Evolutionary conservation across 2,329 filamentous ascomycete species (phyloP).

Genomic region (Aspergillaceae sp.): DNA sequence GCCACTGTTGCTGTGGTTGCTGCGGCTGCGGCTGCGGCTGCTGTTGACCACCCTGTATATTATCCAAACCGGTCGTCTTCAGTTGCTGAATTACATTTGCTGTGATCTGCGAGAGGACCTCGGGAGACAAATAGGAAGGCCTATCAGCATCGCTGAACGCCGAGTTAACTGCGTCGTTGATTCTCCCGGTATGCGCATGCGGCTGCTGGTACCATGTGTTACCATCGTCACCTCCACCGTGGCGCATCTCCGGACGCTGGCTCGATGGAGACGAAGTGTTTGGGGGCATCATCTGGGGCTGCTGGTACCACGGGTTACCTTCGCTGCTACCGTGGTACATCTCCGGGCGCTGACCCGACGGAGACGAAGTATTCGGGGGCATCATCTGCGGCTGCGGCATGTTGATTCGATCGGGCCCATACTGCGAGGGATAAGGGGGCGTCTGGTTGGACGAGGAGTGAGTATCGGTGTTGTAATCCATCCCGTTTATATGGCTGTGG

Average conservation of each 20-base stretch:
- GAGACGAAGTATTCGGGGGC: slow-evolving; percentile 8
- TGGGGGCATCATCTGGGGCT: slow-evolving; percentile 16
- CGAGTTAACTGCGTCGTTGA: slow-evolving; percentile 50
- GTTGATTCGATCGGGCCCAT: slow-evolving; percentile 21
- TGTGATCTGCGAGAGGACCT: slow-evolving; percentile 54
- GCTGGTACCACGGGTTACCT: slow-evolving; percentile 12
- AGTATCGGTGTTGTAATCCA: slow-evolving; percentile 14
- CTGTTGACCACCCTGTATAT: slow-evolving; percentile 17
- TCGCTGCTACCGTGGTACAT: slow-evolving; percentile 7
- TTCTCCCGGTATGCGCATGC: slow-evolving; percentile 27
- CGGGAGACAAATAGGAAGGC: slow-evolving; percentile 47
- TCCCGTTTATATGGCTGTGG: slow-evolving; percentile 16
- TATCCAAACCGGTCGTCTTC: slow-evolving; percentile 38
- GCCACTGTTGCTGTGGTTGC: slow-evolving; percentile 8
- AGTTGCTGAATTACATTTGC: slow-evolving; percentile 52
- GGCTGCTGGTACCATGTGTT: slow-evolving; percentile 13
- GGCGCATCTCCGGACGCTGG: slow-evolving; percentile 13
- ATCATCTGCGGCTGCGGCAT: slow-evolving; percentile 31
- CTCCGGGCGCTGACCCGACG: slow-evolving; percentile 14
- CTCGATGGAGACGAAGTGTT: slow-evolving; percentile 10
- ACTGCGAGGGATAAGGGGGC: slow-evolving; percentile 26
- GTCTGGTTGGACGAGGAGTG: slow-evolving; percentile 15
- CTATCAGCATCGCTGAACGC: slow-evolving; percentile 46
- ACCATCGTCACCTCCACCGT: slow-evolving; percentile 3
- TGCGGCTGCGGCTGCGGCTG: slow-evolving; percentile 12